phyloP scores from a whole-genome alignment of 2,329 filamentous ascomycete genomes.

The Mariannaea sp. region DNA sequence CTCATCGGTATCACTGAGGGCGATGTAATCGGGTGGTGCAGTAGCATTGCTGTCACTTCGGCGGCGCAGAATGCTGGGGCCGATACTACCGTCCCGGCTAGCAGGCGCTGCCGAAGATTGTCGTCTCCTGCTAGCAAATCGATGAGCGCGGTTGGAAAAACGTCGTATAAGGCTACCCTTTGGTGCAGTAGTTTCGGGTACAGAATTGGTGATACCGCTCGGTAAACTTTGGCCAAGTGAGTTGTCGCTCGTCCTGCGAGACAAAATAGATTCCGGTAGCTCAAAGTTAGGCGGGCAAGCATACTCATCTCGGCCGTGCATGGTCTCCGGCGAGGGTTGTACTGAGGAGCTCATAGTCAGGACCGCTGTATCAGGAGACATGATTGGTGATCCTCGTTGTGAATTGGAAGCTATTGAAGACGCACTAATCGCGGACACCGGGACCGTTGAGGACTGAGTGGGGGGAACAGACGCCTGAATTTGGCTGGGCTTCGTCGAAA shows the following conservation, averaged over 20 bases:
- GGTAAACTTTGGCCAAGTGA: conserved; percentile 67
- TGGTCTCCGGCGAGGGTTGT: conserved; percentile 69
- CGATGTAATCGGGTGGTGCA: conserved; percentile 55
- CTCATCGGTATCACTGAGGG: conserved; percentile 56
- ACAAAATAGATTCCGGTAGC: conserved; percentile 73
- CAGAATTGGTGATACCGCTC: conserved; percentile 60
- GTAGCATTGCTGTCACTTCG: conserved; percentile 89
- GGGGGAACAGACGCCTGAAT: conserved; percentile 54
- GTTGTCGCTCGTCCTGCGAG: conserved; percentile 61
- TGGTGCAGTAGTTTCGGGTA: conserved; percentile 53
- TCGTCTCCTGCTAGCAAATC: conserved; percentile 69
- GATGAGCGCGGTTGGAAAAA: conserved; percentile 79
- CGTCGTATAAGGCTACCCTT: conserved; percentile 73
- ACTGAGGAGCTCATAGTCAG: conserved; percentile 66
- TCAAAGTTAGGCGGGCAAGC: conserved; percentile 62
- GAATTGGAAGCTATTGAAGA: conserved; percentile 62
- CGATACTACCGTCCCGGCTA: conserved; percentile 84
- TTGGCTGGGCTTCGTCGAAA: conserved; percentile 50
- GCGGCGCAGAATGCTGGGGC: conserved; percentile 83
- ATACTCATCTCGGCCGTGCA: conserved; percentile 60
- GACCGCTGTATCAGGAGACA: conserved; percentile 58
- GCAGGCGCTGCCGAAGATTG: conserved; percentile 77
- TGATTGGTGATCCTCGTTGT: conserved; percentile 59
- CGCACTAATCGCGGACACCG: conserved; percentile 59
- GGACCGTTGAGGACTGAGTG: conserved; percentile 46